phyloP scores from a whole-genome alignment of 2,329 filamentous ascomycete species.

The Pezicula carpinea region DNA sequence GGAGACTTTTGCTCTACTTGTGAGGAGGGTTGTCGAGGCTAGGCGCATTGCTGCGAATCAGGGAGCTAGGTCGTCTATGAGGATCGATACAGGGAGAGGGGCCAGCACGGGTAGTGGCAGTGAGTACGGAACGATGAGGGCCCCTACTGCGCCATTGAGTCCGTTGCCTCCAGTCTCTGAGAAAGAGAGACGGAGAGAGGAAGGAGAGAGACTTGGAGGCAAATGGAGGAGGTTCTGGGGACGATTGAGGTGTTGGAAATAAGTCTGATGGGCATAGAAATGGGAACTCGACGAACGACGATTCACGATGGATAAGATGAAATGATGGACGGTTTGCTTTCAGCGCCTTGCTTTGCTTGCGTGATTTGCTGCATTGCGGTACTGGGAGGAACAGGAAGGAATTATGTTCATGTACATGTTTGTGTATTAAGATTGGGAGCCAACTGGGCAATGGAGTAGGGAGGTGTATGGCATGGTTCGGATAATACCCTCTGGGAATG shows the following conservation, averaged over 20 bases:
- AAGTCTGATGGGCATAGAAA: neutral
- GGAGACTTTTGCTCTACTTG: constrained; percentile 75
- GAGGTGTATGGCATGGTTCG: no score
- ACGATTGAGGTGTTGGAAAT: constrained; percentile 7
- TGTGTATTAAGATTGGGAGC: no score
- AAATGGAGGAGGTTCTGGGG: constrained; percentile 1
- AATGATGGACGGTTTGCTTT: no score
- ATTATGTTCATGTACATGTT: no score
- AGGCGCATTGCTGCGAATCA: constrained; percentile 13
- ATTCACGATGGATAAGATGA: neutral
- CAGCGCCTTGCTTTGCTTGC: no score
- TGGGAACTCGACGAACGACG: neutral
- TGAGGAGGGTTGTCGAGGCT: constrained; percentile 54
- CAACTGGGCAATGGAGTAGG: no score
- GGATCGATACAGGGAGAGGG: constrained; percentile 1
- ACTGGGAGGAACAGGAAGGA: no score
- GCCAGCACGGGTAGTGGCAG: constrained; percentile 6
- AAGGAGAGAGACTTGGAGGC: neutral
- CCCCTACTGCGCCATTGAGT: constrained; percentile 25
- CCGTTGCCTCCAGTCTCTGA: constrained; percentile 21
- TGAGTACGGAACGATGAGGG: constrained; percentile 19
- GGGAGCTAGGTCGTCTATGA: neutral
- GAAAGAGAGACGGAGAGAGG: constrained; percentile 10
- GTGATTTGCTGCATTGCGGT: no score
- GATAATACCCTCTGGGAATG: no score